Evolutionary conservation across 2,329 filamentous ascomycete species (phyloP).

Genomic region (Xylaria sp.): DNA sequence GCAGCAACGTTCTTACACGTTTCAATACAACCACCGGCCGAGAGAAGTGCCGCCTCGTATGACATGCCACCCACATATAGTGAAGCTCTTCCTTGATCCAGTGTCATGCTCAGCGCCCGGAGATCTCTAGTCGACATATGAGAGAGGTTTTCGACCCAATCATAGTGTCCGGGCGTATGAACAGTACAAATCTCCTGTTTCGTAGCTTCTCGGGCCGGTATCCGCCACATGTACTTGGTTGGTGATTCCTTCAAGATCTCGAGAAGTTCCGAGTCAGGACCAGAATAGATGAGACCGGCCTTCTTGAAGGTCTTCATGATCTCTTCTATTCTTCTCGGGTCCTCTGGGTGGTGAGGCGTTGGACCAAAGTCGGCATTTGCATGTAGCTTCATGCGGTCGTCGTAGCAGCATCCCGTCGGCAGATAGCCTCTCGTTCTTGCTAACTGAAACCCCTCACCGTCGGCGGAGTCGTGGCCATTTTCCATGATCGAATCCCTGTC

Average conservation of each 20-base stretch:
- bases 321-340: conserved; percentile 83
- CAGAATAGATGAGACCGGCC: conserved; percentile 68
- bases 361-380: conserved; percentile 73
- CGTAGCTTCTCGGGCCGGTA: conserved; percentile 71
- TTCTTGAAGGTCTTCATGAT: conserved; percentile 87
- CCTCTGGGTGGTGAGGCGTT: conserved; percentile 84
- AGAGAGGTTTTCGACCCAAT: conserved; percentile 63
- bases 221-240: conserved; percentile 66
- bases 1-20: conserved; percentile 86
- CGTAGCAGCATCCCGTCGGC: conserved; percentile 78
- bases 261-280: conserved; percentile 49
- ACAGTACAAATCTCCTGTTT: conserved; percentile 74
- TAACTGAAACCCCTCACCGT: conserved; percentile 35
- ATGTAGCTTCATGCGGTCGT: conserved; percentile 92
- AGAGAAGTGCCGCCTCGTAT: conserved; percentile 73
- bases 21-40: conserved; percentile 90
- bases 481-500: conserved; percentile 35
- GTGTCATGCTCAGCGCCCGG: conserved; percentile 55
- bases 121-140: conserved; percentile 58
- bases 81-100: conserved; percentile 64
- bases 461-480: conserved; percentile 28
- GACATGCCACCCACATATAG: conserved; percentile 81
- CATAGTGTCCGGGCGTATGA: conserved; percentile 71
- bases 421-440: conserved; percentile 47
- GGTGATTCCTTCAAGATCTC: conserved; percentile 49